Conservation (phyloP, 73 alveolate genomes). For the Paraurostyla sp. region DNA sequence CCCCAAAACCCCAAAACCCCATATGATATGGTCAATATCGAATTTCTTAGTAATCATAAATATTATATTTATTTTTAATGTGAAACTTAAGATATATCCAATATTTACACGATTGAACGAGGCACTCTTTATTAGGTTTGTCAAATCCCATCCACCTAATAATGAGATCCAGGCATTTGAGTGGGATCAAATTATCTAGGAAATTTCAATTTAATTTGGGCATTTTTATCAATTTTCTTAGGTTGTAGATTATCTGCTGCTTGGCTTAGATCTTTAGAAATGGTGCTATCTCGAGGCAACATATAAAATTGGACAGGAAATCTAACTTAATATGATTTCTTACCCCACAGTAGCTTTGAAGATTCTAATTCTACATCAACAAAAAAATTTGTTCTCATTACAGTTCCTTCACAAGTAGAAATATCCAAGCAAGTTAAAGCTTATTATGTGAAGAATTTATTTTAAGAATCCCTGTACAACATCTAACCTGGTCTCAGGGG, state of each 20-base stretch:
- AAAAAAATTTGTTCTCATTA: background rate
- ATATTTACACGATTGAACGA: too few species aligned
- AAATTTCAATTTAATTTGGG: background rate
- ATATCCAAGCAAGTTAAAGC: background rate
- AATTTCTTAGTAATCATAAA: too few species aligned
- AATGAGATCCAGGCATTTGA: background rate
- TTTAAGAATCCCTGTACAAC: background rate
- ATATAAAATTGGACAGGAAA: background rate
- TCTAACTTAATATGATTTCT: background rate
- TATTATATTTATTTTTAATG: too few species aligned
- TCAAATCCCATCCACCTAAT: too few species aligned
- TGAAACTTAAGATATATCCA: too few species aligned
- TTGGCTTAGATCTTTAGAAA: background rate
- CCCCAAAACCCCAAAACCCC: too few species aligned
- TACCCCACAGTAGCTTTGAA: background rate
- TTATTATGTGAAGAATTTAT: background rate
- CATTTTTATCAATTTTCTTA: too few species aligned
- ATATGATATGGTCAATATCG: too few species aligned
- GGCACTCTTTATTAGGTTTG: too few species aligned
- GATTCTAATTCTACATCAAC: background rate
- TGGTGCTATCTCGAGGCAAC: background rate
- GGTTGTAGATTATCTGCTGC: background rate
- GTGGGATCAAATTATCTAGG: background rate
- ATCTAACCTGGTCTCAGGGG: constrained; percentile 35
- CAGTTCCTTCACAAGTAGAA: background rate